Conservation (phyloP, 306 rosid species). For the Trifolium pratense region DNA sequence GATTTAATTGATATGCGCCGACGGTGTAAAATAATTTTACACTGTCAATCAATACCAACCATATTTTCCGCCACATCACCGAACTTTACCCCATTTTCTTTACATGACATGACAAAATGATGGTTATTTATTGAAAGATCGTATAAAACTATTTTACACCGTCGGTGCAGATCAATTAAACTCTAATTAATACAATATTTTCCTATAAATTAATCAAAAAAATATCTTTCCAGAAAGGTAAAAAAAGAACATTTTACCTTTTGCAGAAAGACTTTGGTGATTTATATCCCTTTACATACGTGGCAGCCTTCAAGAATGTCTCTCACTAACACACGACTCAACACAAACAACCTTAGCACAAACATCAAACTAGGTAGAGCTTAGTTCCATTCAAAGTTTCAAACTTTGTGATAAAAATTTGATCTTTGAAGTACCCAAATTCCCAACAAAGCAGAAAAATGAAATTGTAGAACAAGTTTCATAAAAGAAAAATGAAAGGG, state of each 20-base stretch:
- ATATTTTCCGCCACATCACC: too few relatives aligned
- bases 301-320: constrained; percentile 50
- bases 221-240: too few relatives aligned
- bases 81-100: too few relatives aligned
- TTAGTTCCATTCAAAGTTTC: constrained; percentile 28
- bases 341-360: constrained; percentile 4
- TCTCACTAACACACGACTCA: constrained; percentile 10
- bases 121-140: too few relatives aligned
- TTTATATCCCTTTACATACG: constrained; percentile 51
- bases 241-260: neutral
- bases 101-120: too few relatives aligned
- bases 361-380: constrained; percentile 4
- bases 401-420: neutral
- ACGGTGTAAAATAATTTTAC: too few relatives aligned
- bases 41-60: too few relatives aligned
- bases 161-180: too few relatives aligned
- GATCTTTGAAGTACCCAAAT: constrained; percentile 28
- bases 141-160: too few relatives aligned
- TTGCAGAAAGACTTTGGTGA: neutral
- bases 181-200: too few relatives aligned
- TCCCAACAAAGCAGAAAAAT: constrained; percentile 41
- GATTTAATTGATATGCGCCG: too few relatives aligned
- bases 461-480: constrained; percentile 49
- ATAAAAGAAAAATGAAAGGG: constrained; percentile 56
- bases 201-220: too few relatives aligned